Percentiles rank a stretch among this genome's conserved stretches.
Conservation (phyloP, 148 eudicot species). For the Rhododendron griersonianum region DNA sequence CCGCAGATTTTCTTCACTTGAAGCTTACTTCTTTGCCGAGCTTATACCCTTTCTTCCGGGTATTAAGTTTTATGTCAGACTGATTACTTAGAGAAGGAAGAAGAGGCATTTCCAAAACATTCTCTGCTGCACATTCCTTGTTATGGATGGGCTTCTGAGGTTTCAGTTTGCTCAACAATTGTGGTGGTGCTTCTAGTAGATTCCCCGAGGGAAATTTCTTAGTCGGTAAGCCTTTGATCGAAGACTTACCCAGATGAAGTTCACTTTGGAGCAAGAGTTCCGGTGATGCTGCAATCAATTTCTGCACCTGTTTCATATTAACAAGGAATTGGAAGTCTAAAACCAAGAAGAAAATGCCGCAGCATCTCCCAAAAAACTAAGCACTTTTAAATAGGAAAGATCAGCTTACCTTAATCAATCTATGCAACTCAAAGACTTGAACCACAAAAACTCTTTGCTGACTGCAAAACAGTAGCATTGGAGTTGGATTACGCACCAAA, state of each 20-base stretch:
- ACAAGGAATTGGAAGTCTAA: not conserved
- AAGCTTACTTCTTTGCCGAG: too few species aligned
- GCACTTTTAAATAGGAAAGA: not conserved
- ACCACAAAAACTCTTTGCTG: constrained; percentile 36
- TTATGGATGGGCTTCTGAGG: constrained; percentile 8
- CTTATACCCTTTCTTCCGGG: too few species aligned
- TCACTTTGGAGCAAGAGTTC: constrained; percentile 20
- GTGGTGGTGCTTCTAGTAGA: constrained; percentile 15
- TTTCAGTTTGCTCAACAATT: constrained; percentile 3
- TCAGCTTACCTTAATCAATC: constrained; percentile 34
- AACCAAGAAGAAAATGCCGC: not conserved
- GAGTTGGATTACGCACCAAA: constrained; percentile 12
- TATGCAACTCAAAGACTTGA: constrained; percentile 44
- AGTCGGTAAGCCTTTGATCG: constrained; percentile 11
- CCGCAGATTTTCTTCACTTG: too few species aligned
- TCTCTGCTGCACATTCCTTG: constrained; percentile 16
- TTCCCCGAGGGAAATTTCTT: constrained; percentile 12
- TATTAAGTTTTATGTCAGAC: constrained; percentile 9
- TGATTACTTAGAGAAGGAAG: constrained; percentile 11
- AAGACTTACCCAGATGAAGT: constrained; percentile 14
- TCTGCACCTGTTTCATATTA: constrained; percentile 34
- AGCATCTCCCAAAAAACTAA: not conserved
- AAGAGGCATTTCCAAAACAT: constrained; percentile 13
- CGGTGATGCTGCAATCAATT: constrained; percentile 27
- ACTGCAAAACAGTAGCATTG: constrained; percentile 26